These are phyloP conservation scores for Syzygium aromaticum DNA, from an alignment of 345 rosid species.

Conservation along the genomic window DNA sequence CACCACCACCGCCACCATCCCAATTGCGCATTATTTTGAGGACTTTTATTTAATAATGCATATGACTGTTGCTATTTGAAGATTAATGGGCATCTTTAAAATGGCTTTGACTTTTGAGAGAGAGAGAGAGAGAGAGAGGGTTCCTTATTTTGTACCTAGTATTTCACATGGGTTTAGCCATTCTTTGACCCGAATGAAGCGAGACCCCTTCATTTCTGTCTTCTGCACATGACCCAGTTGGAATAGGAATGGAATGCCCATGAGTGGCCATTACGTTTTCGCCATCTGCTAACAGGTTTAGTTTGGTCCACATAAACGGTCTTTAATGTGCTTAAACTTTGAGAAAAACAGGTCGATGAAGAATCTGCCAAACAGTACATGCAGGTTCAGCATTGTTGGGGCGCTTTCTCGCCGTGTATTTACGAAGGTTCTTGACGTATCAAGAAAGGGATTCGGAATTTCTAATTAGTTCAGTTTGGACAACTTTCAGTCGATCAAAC, in stretches of 20 bases:
- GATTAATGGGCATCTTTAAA: background rate
- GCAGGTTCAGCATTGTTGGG: constrained; percentile 63
- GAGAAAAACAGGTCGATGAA: background rate
- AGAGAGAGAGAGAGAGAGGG: background rate
- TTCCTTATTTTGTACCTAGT: background rate
- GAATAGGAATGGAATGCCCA: background rate
- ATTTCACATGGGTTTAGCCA: constrained; percentile 6
- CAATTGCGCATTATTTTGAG: background rate
- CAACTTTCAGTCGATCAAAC: background rate
- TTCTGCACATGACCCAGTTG: background rate
- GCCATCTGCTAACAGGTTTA: background rate
- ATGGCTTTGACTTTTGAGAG: background rate
- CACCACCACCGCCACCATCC: background rate
- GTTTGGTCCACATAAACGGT: background rate
- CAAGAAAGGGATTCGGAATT: background rate
- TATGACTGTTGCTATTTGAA: constrained; percentile 7
- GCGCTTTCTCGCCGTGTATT: constrained; percentile 13
- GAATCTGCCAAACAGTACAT: constrained; percentile 52
- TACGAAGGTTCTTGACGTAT: background rate
- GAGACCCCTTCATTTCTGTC: background rate
- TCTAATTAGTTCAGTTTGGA: background rate
- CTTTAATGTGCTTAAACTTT: background rate
- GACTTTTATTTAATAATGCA: background rate
- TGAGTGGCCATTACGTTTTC: background rate
- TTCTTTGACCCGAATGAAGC: constrained; percentile 5